phyloP scores from a whole-genome alignment of 2,329 filamentous ascomycete species.

The Coniochaeta pulveracea region DNA sequence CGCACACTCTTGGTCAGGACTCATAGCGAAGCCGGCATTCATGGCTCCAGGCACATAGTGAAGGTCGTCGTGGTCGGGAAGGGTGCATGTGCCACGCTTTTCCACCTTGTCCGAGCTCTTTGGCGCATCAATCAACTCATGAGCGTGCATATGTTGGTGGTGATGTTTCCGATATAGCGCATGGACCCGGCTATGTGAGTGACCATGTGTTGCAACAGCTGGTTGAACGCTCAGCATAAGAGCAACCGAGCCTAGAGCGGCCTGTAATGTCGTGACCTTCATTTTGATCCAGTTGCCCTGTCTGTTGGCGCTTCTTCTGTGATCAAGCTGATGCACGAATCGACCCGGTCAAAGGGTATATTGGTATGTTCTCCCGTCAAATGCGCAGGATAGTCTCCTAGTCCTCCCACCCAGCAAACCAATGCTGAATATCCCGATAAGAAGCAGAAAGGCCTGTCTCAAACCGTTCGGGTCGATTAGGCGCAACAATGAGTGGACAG shows the following conservation, averaged over 20 bases:
- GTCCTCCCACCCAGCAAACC: no score
- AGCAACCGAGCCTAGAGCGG: constrained; percentile 36
- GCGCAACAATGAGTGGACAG: background rate
- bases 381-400: no score
- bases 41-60: constrained; percentile 53
- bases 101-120: constrained; percentile 27
- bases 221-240: constrained; percentile 32
- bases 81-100: constrained; percentile 49
- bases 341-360: no score
- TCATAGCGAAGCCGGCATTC: constrained; percentile 74
- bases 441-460: no score
- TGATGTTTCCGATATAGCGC: constrained; percentile 12
- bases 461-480: background rate
- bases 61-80: constrained; percentile 56
- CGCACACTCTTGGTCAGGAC: constrained; percentile 58
- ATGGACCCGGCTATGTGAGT: constrained; percentile 24
- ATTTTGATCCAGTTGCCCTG: no score
- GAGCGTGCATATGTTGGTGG: background rate
- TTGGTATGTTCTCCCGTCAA: no score
- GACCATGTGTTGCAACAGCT: constrained; percentile 23
- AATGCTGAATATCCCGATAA: no score
- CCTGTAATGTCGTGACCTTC: constrained; percentile 39
- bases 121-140: constrained; percentile 10
- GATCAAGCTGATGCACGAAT: no score
- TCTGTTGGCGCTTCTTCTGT: no score